Evolutionary conservation across 2,329 filamentous ascomycete species (phyloP).

Genomic region (Cucurbitaria berberidis): DNA sequence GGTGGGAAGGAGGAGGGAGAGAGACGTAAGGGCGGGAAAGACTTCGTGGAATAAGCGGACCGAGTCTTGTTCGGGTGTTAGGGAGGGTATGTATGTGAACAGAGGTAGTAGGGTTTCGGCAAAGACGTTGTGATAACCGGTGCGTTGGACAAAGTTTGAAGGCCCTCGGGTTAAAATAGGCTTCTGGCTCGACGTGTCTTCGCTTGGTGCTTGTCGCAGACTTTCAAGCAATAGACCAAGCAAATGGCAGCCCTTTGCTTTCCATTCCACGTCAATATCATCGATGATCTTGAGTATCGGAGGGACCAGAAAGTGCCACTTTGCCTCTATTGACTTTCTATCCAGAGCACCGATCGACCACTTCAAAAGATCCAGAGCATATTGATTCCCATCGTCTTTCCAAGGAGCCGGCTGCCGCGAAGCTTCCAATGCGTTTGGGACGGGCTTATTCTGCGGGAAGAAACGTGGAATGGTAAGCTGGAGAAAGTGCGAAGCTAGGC

Average conservation of each 20-base stretch:
- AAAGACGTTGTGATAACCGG: constrained; percentile 70
- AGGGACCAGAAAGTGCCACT: constrained; percentile 74
- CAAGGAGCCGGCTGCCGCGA: constrained; percentile 64
- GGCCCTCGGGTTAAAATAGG: constrained; percentile 45
- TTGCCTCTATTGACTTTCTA: constrained; percentile 57
- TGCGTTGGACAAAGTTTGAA: constrained; percentile 55
- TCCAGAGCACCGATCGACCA: constrained; percentile 65
- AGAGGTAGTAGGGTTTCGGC: constrained; percentile 72
- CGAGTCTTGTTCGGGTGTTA: constrained; percentile 77
- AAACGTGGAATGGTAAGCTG: constrained; percentile 69
- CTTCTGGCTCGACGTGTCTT: constrained; percentile 27
- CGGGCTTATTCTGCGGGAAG: constrained; percentile 56
- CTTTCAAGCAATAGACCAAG: constrained; percentile 62
- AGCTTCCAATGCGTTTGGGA: constrained; percentile 57
- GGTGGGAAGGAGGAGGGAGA: constrained; percentile 47
- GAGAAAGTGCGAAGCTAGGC: constrained; percentile 63
- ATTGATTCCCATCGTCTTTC: constrained; percentile 60
- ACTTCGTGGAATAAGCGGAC: constrained; percentile 66
- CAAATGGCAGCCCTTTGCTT: constrained; percentile 62
- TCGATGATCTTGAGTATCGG: constrained; percentile 73
- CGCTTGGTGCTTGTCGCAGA: constrained; percentile 2
- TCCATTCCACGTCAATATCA: constrained; percentile 62
- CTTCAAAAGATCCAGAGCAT: constrained; percentile 62
- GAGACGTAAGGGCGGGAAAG: constrained; percentile 69
- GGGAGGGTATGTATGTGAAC: constrained; percentile 75